These are phyloP conservation scores for Buxus sempervirens DNA, from an alignment of 164 flowering plant genomes.

Conservation along the genomic window DNA sequence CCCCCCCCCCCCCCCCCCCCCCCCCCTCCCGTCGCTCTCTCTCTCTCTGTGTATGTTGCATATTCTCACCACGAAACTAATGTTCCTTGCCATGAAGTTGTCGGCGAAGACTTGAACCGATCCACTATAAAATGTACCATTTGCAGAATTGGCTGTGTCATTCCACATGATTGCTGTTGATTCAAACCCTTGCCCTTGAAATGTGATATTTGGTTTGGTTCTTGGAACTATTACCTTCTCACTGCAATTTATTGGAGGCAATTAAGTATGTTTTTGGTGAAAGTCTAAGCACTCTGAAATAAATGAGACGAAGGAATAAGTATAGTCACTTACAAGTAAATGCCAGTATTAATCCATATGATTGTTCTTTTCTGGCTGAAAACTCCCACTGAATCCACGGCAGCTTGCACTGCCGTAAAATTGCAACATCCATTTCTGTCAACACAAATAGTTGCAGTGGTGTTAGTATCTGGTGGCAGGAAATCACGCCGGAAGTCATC, in stretches of 20 bases:
- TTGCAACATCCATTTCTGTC: constrained; percentile 87
- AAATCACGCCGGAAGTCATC: constrained; percentile 54
- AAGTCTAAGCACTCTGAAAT: background rate
- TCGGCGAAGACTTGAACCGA: constrained; percentile 69
- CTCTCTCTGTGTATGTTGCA: too few species aligned
- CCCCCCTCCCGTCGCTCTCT: too few species aligned
- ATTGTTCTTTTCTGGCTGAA: constrained; percentile 56
- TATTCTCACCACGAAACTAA: constrained; percentile 83
- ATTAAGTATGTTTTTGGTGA: background rate
- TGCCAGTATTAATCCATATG: constrained; percentile 79
- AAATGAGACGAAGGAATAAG: background rate
- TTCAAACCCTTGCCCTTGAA: constrained; percentile 87
- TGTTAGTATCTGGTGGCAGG: constrained; percentile 67
- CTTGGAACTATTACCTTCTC: constrained; percentile 74
- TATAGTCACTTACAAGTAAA: constrained; percentile 58
- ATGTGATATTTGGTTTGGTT: constrained; percentile 73
- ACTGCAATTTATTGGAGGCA: constrained; percentile 27
- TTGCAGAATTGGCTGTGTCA: constrained; percentile 74
- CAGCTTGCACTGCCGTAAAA: constrained; percentile 82
- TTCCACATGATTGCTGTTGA: constrained; percentile 86
- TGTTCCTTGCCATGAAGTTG: constrained; percentile 85
- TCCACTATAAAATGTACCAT: constrained; percentile 80
- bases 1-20: too few species aligned
- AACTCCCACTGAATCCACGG: constrained; percentile 58
- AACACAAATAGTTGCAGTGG: constrained; percentile 63